Base-by-base conservation (phyloP, 305 asterid species). In the Solanum hybrid region DNA sequence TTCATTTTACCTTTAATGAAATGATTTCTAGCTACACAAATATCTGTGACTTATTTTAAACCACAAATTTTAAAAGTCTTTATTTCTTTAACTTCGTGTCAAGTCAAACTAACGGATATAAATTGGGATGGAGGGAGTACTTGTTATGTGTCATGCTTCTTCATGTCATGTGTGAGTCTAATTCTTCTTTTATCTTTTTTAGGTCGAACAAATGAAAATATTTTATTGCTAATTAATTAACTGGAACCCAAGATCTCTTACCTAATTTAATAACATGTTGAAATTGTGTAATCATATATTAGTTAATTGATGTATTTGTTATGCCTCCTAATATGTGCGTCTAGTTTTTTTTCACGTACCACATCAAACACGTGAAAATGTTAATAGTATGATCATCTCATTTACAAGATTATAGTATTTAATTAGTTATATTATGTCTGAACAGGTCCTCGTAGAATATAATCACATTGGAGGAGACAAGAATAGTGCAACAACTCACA, bases 71-170 rank as follows among this genome's bases (percentile, higher is more conserved):
- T 51, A 51, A 51, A 45, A 51, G 3, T 51, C 8, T 15, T 15
- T 51, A 14, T 51, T 45, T 51, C 0, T 51, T 51, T 0, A 51
- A 51, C 1, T 14, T 51, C 8, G 8, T 15, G 0, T 2, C 0
- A 51, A 15, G 22, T 51, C 3, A 51, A 51, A 51, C 64, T 51
- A 51, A 51, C 1, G 0, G 22, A 5, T 51, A 51, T 51, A 51
- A 51, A 51, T 51, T 51, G 8, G 7, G 7, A 51, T 51, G 64
- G 64, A 6, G 0, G 8, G 7, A 51, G 64, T 51, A 51, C 3
- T 51, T 51, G 7, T 51, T 51, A 51, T 51, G 8, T 60, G 72
- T 60, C 72, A 19, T 22, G 72, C 26, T 60, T 19, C 11, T 7
- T 19, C 26, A 6, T 3, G 10, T 7, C 71, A 7, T 0, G 71